Percentiles rank a stretch among this genome's conserved stretches.
Evolutionary conservation across 345 rosid species (phyloP).

Genomic region (Eucalyptus marginata): DNA sequence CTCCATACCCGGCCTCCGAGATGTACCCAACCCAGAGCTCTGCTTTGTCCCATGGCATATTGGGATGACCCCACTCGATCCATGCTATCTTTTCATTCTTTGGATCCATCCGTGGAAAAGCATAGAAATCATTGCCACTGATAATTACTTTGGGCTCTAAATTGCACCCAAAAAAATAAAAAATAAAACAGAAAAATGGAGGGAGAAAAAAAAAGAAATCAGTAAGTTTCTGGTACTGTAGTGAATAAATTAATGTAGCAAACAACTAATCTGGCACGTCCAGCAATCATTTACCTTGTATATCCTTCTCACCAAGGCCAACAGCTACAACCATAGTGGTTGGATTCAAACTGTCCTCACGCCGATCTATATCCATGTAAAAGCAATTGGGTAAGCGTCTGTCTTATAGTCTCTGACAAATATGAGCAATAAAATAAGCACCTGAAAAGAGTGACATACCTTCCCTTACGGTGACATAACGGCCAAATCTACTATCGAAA

Average conservation of each 20-base stretch:
- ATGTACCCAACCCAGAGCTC: slow-evolving; percentile 93
- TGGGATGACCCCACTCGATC: slow-evolving; percentile 91
- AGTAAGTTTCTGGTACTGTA: background rate
- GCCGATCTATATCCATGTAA: slow-evolving; percentile 43
- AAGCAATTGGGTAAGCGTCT: background rate
- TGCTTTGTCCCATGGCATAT: slow-evolving; percentile 95
- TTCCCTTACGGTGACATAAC: slow-evolving; percentile 76
- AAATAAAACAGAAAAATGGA: background rate
- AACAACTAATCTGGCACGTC: background rate
- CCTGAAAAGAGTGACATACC: slow-evolving; percentile 19
- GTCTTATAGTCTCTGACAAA: background rate
- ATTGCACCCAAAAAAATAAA: background rate
- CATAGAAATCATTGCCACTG: slow-evolving; percentile 87
- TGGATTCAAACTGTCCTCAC: slow-evolving; percentile 39
- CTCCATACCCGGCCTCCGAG: slow-evolving; percentile 61
- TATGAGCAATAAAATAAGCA: background rate
- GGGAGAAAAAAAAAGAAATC: background rate
- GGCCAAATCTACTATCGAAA: slow-evolving; percentile 52
- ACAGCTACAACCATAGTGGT: slow-evolving; percentile 46
- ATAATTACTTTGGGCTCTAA: slow-evolving; percentile 68
- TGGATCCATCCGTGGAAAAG: slow-evolving; percentile 81
- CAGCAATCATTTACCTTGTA: slow-evolving; percentile 35
- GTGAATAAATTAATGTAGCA: background rate
- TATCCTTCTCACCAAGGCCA: slow-evolving; percentile 21
- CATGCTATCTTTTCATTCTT: slow-evolving; percentile 69